Base-by-base conservation (phyloP, 179 eudicot genomes). In the Beta macrorhiza region DNA sequence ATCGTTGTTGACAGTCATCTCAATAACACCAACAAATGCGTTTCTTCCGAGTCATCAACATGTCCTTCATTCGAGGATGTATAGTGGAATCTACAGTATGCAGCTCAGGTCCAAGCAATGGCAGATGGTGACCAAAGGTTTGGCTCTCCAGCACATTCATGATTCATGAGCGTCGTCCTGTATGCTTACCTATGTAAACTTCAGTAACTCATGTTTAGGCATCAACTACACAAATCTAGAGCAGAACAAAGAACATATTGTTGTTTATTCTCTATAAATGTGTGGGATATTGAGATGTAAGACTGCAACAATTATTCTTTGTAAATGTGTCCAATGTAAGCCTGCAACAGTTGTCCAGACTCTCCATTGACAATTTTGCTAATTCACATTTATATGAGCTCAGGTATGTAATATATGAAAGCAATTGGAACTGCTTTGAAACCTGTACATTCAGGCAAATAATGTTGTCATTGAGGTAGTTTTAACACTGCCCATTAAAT, bases 11-110 rank as follows among this genome's bases (percentile, higher is more conserved):
- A 83, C 87, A 5, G 90, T 82, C 16, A 82, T 91, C 75, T 87
- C 92, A 61, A 79, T 92, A 71, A 85, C 90, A 85, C 90, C 29
- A 85, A 79, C 82, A 92, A 90, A 81, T 91, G 97, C 64, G 82
- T 91, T 56, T 85, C 90, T 58, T 82, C 87, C 9, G 90, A 90
- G 68, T 83, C 93, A 69, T 86, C 85, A 2, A 81, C 87, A 19
- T 91, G 95, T 57, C 97, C 95, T 51, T 90, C 97, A 58, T 84
- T 92, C 4, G 97, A 92, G 80, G 97, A 92, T 81, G 89, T 92
- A 32, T 88, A 90, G 16, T 92, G 97, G 95, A 90, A 92, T 82
- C 85, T 92, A 64, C 95, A 92, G 75, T 91, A 92, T 83, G 95
- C 97, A 63, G 90, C 91, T 85, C 97, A 89, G 82, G 82, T 92